A percentile compares a stretch with the other conserved stretches of the same genome.
Conservation (phyloP, 306 rosid genomes). For the Citrullus colocynthis region DNA sequence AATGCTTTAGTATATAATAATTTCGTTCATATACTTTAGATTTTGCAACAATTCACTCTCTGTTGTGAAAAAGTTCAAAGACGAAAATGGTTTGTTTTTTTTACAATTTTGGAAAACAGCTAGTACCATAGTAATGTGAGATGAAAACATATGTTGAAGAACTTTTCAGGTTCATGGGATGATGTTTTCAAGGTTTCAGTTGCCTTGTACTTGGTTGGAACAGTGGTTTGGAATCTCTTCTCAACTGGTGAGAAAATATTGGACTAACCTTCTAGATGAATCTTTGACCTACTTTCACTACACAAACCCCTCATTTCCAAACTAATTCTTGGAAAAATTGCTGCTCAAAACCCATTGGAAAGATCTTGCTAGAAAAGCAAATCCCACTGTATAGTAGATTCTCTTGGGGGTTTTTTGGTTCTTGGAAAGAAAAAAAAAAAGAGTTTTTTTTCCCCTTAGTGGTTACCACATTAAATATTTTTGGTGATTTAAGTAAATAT, state of each 20-base stretch:
- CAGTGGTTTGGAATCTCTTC: conserved; percentile 88
- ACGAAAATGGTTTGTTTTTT: too few species aligned
- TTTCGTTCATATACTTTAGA: too few species aligned
- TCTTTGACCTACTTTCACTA: neutral
- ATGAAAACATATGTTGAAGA: neutral
- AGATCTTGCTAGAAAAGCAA: neutral
- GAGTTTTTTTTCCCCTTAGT: neutral
- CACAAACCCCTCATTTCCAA: conserved; percentile 10
- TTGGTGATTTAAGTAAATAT: neutral
- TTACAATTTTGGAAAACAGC: too few species aligned
- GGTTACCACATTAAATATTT: neutral
- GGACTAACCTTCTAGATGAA: conserved; percentile 27
- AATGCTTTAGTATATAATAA: too few species aligned
- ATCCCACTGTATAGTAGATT: neutral
- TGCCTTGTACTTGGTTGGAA: conserved; percentile 82
- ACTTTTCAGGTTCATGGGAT: conserved; percentile 76
- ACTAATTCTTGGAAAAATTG: conserved; percentile 4
- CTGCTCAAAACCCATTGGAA: neutral
- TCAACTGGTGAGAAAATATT: conserved; percentile 89
- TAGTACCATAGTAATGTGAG: too few species aligned
- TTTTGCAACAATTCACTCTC: too few species aligned
- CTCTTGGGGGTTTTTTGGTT: neutral
- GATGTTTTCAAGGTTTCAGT: conserved; percentile 97
- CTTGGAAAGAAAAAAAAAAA: neutral
- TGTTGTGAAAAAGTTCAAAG: too few species aligned